Percentiles rank a stretch among this genome's conserved stretches.
These are phyloP conservation scores for Beverwykella pulmonaria DNA, from an alignment of 495 filamentous ascomycete genomes.

Conservation along the genomic window DNA sequence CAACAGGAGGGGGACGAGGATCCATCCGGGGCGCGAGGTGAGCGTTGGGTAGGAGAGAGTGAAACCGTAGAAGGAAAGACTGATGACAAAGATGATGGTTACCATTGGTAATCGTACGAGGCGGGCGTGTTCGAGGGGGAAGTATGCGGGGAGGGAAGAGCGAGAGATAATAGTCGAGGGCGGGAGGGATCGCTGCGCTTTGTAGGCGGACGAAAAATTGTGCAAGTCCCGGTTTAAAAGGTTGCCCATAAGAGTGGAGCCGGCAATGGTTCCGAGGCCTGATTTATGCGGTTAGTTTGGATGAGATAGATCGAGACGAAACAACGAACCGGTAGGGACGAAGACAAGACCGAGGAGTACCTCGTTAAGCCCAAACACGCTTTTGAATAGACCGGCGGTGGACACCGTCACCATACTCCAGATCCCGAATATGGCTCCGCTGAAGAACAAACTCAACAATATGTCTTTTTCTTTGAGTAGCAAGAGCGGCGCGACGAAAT, in stretches of 20 bases:
- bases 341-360: constrained; percentile 50
- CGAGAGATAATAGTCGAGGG: not conserved
- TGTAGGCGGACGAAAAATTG: not conserved
- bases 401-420: constrained; percentile 57
- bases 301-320: not conserved
- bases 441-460: constrained; percentile 50
- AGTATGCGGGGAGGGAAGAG: constrained; percentile 1
- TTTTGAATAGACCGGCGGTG: constrained; percentile 48
- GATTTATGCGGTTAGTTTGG: not conserved
- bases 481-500: constrained; percentile 41
- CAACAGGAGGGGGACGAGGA: constrained; percentile 1
- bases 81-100: not conserved
- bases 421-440: constrained; percentile 51
- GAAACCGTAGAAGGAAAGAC: constrained; percentile 12
- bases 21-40: not conserved
- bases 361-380: constrained; percentile 42
- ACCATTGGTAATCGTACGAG: constrained; percentile 1
- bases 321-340: constrained; percentile 45
- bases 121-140: constrained; percentile 9
- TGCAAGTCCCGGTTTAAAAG: constrained; percentile 4
- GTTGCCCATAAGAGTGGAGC: constrained; percentile 8
- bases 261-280: constrained; percentile 9
- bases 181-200: not conserved
- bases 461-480: constrained; percentile 53
- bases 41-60: constrained; percentile 1